phyloP scores from a whole-genome alignment of 2,329 filamentous ascomycete species.

The Fusarium concolor region DNA sequence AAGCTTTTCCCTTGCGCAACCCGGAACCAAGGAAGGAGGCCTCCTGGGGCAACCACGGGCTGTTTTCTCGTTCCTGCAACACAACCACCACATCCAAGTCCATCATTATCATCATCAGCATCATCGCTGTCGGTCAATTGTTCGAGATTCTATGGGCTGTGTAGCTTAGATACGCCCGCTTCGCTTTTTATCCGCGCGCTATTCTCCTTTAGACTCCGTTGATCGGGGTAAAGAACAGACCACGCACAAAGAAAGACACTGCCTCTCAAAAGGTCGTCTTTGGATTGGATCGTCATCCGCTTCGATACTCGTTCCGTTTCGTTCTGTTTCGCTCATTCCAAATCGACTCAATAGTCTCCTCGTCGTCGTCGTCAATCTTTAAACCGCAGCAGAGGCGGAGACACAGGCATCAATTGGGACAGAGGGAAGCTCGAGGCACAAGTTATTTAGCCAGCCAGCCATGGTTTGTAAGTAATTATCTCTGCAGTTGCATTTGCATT shows the following conservation, averaged over 20 bases:
- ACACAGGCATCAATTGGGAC: background rate
- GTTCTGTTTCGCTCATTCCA: slow-evolving; percentile 7
- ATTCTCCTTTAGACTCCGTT: slow-evolving; percentile 5
- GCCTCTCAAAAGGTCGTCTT: background rate
- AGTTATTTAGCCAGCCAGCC: slow-evolving; percentile 1
- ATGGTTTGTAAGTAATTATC: slow-evolving; percentile 38
- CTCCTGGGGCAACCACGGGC: slow-evolving; percentile 27
- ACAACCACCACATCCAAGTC: slow-evolving; percentile 19
- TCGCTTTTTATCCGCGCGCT: slow-evolving; percentile 9
- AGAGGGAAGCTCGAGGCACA: background rate
- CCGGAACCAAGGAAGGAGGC: slow-evolving; percentile 26
- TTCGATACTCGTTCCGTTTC: slow-evolving; percentile 8
- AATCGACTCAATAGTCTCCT: background rate
- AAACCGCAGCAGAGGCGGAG: slow-evolving; percentile 3
- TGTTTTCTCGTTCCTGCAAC: slow-evolving; percentile 25
- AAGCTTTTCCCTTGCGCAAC: slow-evolving; percentile 14
- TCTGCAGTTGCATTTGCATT: background rate
- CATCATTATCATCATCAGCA: slow-evolving; percentile 8
- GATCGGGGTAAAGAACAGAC: slow-evolving; percentile 3
- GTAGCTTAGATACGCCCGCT: slow-evolving; percentile 2
- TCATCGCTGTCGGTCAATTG: slow-evolving; percentile 3
- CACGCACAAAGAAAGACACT: slow-evolving; percentile 2
- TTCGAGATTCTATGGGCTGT: slow-evolving; percentile 15
- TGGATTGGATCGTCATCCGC: slow-evolving; percentile 26
- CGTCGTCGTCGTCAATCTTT: background rate